These are phyloP conservation scores for Mediolabrus comicus DNA, from an alignment of 108 stramenopile species.

Conservation along the genomic window DNA sequence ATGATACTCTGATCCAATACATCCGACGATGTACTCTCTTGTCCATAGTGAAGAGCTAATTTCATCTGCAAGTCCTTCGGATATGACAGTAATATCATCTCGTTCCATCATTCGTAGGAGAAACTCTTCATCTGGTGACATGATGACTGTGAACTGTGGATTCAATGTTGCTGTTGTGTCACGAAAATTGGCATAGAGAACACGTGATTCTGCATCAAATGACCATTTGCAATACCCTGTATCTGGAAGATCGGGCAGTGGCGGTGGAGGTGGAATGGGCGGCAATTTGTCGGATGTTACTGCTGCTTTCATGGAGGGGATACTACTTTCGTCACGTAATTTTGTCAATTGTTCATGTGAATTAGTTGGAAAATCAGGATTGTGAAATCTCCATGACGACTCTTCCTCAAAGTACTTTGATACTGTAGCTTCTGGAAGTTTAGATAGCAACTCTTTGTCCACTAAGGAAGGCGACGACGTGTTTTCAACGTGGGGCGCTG, in stretches of 20 bases:
- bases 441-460: conserved; percentile 1
- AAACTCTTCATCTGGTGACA: conserved; percentile 54
- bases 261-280: conserved; percentile 49
- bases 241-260: conserved; percentile 33
- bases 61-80: conserved; percentile 51
- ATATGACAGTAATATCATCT: conserved; percentile 67
- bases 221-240: conserved; percentile 61
- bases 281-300: conserved; percentile 20
- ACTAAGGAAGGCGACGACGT: not conserved
- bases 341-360: conserved; percentile 15
- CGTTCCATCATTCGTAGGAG: conserved; percentile 67
- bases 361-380: conserved; percentile 47
- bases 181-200: conserved; percentile 57
- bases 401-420: conserved; percentile 53
- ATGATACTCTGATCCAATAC: conserved; percentile 45
- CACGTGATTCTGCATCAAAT: conserved; percentile 50
- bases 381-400: conserved; percentile 56
- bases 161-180: not conserved
- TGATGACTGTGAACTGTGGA: no score
- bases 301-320: conserved; percentile 1
- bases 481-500: not conserved
- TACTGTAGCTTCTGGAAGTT: not conserved
- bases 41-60: conserved; percentile 46
- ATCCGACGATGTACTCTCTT: conserved; percentile 37
- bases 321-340: not conserved